Base-by-base conservation (phyloP, 2,329 filamentous ascomycete species). In the Coniochaeta sp. region DNA sequence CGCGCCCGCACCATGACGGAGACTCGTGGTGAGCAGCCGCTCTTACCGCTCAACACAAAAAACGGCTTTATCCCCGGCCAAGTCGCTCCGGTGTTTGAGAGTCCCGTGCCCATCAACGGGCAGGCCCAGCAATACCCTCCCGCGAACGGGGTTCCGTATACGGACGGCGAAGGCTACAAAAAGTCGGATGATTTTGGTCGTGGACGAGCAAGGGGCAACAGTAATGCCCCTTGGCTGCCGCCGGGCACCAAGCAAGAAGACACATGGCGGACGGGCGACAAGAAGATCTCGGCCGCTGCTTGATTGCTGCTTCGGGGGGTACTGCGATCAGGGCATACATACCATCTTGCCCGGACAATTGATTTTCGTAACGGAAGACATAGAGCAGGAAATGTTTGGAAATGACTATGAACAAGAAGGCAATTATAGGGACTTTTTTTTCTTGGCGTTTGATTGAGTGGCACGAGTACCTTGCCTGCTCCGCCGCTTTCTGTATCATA, bases 241-340 rank as follows among this genome's bases (percentile, higher is more conserved):
- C 88, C 89, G 0, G 90, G 91, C 8, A 96, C 91, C 1, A 92
- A 86, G 70, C 89, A 93, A 72, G 90, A 96, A 71, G 89, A 91
- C 58, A 96, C 90, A 1, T 96, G 92, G 93, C 73, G 75, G 19
- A 62, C 68, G 5, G 72, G 75, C 12, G 77, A 79, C 60, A 69
- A 70, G 17, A 44, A 60, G 47, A 57, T 61, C 31, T 50, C 58
- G 36, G 38, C 34, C 38, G 56, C 52, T 14, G 34, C 58, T 26
- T 60, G 24, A 60, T 28, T 31, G n/a, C 44, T 38, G 9, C n/a
- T 52, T 61, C 26, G 56, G 8, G 8, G 38, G 1, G 7, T 28
- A 26, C 36, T 59, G 28, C 9, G 5, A 9, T 31, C 9, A 9
- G 28, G n/a, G 43, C 36, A 50, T 3, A 38, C 34, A 17, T 38